Conservation (phyloP, 2,329 filamentous ascomycete species). For the Colletotrichum theobromicola region DNA sequence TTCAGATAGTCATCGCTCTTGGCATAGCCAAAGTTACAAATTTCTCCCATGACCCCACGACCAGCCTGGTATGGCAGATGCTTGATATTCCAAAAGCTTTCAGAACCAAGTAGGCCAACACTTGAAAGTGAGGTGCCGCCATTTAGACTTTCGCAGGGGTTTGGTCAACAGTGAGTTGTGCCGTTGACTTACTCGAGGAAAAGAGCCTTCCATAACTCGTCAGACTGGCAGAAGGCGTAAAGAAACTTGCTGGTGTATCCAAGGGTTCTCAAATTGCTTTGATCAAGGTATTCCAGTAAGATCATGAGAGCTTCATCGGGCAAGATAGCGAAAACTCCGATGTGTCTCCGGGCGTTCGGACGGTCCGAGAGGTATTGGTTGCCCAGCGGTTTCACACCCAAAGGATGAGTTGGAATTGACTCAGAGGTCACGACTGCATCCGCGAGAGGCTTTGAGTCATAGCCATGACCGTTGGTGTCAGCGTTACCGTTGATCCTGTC, state of each 20-base stretch:
- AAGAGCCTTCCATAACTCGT: slow-evolving; percentile 88
- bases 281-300: slow-evolving; percentile 77
- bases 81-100: not conserved
- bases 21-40: not conserved
- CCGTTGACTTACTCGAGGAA: slow-evolving; percentile 80
- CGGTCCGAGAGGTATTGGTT: slow-evolving; percentile 76
- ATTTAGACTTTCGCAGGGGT: not conserved
- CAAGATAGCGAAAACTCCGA: slow-evolving; percentile 70
- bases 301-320: slow-evolving; percentile 83
- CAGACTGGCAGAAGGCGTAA: slow-evolving; percentile 82
- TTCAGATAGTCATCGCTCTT: not conserved
- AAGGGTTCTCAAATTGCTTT: slow-evolving; percentile 64
- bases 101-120: not conserved
- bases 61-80: not conserved
- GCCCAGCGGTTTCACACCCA: slow-evolving; percentile 85
- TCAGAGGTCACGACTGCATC: slow-evolving; percentile 23
- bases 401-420: slow-evolving; percentile 77
- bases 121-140: not conserved
- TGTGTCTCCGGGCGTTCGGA: slow-evolving; percentile 68
- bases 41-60: not conserved
- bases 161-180: not conserved
- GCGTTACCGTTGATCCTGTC: not conserved
- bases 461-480: slow-evolving; percentile 1
- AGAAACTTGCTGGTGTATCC: slow-evolving; percentile 84
- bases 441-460: slow-evolving; percentile 16